Percentiles rank a stretch among this genome's conserved stretches.
Evolutionary conservation across 2,329 filamentous ascomycete genomes (phyloP).

Genomic region (Verticillium nubilum): DNA sequence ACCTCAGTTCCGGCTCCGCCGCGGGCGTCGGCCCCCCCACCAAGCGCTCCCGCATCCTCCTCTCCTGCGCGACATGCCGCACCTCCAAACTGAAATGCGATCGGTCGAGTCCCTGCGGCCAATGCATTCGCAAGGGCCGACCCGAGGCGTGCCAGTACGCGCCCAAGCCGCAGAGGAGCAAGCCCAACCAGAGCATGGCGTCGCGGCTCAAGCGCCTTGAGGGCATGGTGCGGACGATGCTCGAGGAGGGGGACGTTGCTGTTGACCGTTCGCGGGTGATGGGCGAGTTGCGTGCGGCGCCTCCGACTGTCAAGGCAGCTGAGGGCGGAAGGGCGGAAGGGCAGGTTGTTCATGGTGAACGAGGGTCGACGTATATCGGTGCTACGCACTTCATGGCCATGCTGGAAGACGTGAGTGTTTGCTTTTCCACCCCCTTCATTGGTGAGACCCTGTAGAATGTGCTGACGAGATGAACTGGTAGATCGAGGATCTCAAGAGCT

Average conservation of each 20-base stretch:
- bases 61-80: conserved; percentile 49
- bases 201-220: conserved; percentile 49
- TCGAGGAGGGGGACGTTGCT: conserved; percentile 31
- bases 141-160: conserved; percentile 43
- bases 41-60: conserved; percentile 43
- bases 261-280: not conserved
- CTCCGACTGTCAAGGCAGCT: not conserved
- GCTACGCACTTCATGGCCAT: conserved; percentile 58
- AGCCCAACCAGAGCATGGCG: conserved; percentile 43
- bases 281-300: not conserved
- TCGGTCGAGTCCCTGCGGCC: conserved; percentile 43
- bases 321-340: conserved; percentile 21
- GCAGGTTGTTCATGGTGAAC: conserved; percentile 37
- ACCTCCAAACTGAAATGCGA: conserved; percentile 53
- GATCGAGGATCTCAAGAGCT: conserved; percentile 55
- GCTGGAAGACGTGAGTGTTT: conserved; percentile 47
- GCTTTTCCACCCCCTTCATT: not conserved
- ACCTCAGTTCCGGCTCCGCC: not conserved
- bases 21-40: conserved; percentile 1
- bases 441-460: not conserved
- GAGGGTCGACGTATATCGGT: conserved; percentile 47
- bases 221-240: conserved; percentile 51
- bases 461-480: conserved; percentile 17
- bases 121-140: conserved; percentile 45
- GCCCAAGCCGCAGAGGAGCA: conserved; percentile 34